Evolutionary conservation across 352 stramenopile genomes (phyloP).

Genomic region (Pythium scleroteichum): DNA sequence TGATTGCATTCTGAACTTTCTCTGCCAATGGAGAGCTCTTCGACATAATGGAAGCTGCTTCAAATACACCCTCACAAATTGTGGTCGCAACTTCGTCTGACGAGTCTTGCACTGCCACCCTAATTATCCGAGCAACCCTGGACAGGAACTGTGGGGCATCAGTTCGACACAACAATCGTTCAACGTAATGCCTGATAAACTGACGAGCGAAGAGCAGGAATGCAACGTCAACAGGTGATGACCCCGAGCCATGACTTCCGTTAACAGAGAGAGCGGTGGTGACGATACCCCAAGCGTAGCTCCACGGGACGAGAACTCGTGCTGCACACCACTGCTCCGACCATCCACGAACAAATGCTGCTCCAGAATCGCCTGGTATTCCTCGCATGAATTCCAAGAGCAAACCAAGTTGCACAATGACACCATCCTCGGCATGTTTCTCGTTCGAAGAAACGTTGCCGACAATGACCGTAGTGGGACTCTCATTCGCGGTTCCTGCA

Average conservation of each 20-base stretch:
- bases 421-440: slow-evolving; percentile 25
- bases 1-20: slow-evolving; percentile 5
- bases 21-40: slow-evolving; percentile 20
- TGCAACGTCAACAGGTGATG: neutral
- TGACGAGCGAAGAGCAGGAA: slow-evolving; percentile 15
- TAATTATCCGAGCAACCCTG: slow-evolving; percentile 11
- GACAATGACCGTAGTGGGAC: slow-evolving; percentile 12
- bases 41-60: slow-evolving; percentile 1
- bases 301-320: slow-evolving; percentile 36
- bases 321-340: slow-evolving; percentile 38
- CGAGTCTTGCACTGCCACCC: neutral
- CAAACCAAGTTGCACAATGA: slow-evolving; percentile 26
- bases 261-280: neutral
- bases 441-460: slow-evolving; percentile 23
- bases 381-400: slow-evolving; percentile 21
- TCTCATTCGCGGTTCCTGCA: neutral
- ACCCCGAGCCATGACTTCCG: neutral
- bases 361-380: slow-evolving; percentile 3
- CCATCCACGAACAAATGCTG: slow-evolving; percentile 51
- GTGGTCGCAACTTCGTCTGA: neutral
- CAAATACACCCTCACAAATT: slow-evolving; percentile 8
- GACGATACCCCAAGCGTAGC: slow-evolving; percentile 42
- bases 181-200: slow-evolving; percentile 14
- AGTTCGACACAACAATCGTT: neutral
- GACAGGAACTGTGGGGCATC: slow-evolving; percentile 3